Base-by-base conservation (phyloP, 1,284 basidiomycete species). In the Ceratobasidium sp. region DNA sequence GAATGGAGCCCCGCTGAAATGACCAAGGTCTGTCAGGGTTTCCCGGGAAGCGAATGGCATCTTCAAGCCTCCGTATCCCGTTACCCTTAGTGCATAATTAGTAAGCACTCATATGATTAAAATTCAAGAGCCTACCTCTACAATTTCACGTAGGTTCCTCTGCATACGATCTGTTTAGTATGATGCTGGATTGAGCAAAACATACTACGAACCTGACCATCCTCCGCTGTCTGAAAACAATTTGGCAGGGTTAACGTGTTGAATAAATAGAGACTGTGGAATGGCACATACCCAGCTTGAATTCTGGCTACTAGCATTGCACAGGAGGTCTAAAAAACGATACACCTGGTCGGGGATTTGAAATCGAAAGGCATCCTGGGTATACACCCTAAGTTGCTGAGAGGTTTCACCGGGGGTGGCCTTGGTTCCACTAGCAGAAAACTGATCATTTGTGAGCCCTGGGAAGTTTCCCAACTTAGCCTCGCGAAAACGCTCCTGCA, bases 1-100 rank as follows among this genome's bases (percentile, higher is more conserved):
- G 69, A 8, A 71, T 18, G 4, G 32, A 59, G 8, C 69, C 69
- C 11, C 69, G 69, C 9, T 50, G 46, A 23, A 71, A 71, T n/a
- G 69, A 71, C 69, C 69, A 71, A 9, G 21, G 55, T 21, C 47
- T 32, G 21, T 30, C 21, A 1, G 46, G 44, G 23, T 59, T 43
- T 4, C 21, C 30, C 23, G 69, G 69, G 18, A 58, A 35, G 14
- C 57, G 57, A 9, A 71, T 50, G 14, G 28, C 57, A n/a, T 71
- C 69, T 5, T 32, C 57, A 38, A 71, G 57, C 38, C 69, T 43
- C 46, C 46, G 43, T 26, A 62, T 11, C 11, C 35, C 35, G 35
- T 38, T 38, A 23, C 7, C 59, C 59, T 30, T 62, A 16, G 14
- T 28, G 32, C 23, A 43, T 44, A 26, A 46, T 28, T 11, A 62